Evolutionary conservation across 176 grass and related monocot genomes (phyloP).

Genomic region (Oryza coarctata): DNA sequence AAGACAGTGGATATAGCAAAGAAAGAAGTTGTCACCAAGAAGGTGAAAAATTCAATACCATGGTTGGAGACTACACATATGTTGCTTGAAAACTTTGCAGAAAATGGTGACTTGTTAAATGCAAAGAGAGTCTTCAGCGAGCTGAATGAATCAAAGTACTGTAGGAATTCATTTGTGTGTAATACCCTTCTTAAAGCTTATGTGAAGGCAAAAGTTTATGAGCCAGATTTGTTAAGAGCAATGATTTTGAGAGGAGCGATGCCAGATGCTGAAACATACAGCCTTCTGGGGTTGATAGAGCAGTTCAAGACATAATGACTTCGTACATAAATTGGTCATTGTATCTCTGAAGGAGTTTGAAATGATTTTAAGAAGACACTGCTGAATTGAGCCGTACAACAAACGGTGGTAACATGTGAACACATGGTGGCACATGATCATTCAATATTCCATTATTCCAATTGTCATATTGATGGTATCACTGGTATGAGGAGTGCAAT

Average conservation of each 20-base stretch:
- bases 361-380: neutral
- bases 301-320: conserved; percentile 58
- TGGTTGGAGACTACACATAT: conserved; percentile 91
- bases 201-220: conserved; percentile 72
- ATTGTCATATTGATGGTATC: neutral
- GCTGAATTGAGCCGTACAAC: neutral
- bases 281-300: conserved; percentile 72
- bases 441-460: neutral
- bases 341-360: conserved; percentile 14
- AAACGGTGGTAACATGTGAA: neutral
- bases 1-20: conserved; percentile 74
- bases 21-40: conserved; percentile 54
- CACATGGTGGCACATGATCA: conserved; percentile 1
- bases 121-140: conserved; percentile 69
- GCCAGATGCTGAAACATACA: conserved; percentile 78
- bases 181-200: conserved; percentile 88
- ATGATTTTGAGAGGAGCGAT: conserved; percentile 91
- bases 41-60: conserved; percentile 73
- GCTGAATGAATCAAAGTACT: conserved; percentile 88
- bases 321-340: neutral
- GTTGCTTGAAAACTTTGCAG: conserved; percentile 72
- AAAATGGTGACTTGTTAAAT: conserved; percentile 70
- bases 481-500: neutral
- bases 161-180: conserved; percentile 76
- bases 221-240: conserved; percentile 65